Conservation (phyloP, 176 grass and related monocot species). For the Saccharum spontaneum region DNA sequence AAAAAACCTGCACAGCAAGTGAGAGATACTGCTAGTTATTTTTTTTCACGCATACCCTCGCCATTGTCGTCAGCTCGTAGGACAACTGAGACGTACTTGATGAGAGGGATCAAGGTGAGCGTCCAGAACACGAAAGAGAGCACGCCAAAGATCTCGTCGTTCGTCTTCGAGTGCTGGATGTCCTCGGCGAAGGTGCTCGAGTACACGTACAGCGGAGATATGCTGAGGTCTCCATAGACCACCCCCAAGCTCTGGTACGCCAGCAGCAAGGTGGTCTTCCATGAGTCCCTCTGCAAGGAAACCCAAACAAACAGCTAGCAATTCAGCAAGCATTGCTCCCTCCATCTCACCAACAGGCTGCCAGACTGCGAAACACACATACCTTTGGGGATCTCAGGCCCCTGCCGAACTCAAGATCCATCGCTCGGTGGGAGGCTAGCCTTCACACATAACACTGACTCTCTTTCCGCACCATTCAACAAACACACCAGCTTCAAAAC, state of each 20-base stretch:
- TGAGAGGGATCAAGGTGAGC: slow-evolving; percentile 87
- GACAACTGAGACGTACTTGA: slow-evolving; percentile 96
- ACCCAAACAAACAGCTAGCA: neutral
- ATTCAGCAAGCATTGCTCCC: slow-evolving; percentile 27
- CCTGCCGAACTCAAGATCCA: slow-evolving; percentile 76
- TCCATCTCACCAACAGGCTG: neutral
- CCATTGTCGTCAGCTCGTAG: slow-evolving; percentile 94
- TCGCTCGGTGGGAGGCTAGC: slow-evolving; percentile 23
- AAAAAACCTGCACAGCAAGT: neutral
- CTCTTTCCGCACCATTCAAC: slow-evolving; percentile 17
- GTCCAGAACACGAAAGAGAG: slow-evolving; percentile 99
- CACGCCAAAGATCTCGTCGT: slow-evolving; percentile 92
- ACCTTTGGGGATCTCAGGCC: slow-evolving; percentile 52
- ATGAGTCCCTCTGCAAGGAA: slow-evolving; percentile 77
- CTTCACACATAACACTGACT: slow-evolving; percentile 10
- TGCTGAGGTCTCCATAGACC: slow-evolving; percentile 96
- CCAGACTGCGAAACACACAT: neutral
- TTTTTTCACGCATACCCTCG: slow-evolving; percentile 53
- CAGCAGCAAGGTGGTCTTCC: slow-evolving; percentile 81
- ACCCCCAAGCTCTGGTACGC: slow-evolving; percentile 97
- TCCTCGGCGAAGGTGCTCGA: slow-evolving; percentile 98
- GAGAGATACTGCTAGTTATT: neutral
- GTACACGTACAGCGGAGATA: slow-evolving; percentile 91
- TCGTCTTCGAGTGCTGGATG: slow-evolving; percentile 90
- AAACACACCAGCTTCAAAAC: slow-evolving; percentile 6